Base-by-base conservation (phyloP, 176 grass and related monocot species). In the Guadua angustifolia region DNA sequence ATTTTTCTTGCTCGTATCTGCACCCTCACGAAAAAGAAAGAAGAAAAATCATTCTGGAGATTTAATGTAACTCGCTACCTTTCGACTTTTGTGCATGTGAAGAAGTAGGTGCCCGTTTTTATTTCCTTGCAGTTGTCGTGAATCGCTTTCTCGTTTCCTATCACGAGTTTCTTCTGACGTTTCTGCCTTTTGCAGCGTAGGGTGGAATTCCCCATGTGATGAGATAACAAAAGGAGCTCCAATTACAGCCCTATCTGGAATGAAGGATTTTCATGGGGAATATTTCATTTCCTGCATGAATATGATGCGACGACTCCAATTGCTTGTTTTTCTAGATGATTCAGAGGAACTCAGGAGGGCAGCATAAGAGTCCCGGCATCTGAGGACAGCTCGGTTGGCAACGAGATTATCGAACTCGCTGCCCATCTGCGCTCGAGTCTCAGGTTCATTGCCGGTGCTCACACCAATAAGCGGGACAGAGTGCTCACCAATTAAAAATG, bases 81-180 rank as follows among this genome's bases (percentile, higher is more conserved):
- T 25, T 57, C 16, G n/a, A 71, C 32, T 33, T 33, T 3, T 29
- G 33, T 66, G 68, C 55, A 58, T 56, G 59, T 67, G 69, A 67
- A 59, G n/a, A 10, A 39, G 25, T 77, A 70, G 86, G 16, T 17
- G 14, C 42, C 15, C 3, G 29, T 15, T 55, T 5, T 5, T 29
- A 65, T 44, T 65, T 66, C 26, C 16, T n/a, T 22, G 16, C 24
- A 4, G 10, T 77, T 16, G 43, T 11, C 42, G 36, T 21, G 5
- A 5, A 1, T 46, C 26, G 46, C 49, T 19, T 25, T 61, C 12
- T 29, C 35, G 66, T 69, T 32, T 57, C 10, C 26, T 64, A 77
- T 82, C 80, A 83, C 79, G 73, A 71, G 86, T 9, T 19, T 8
- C 73, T 62, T 63, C 17, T 82, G 79, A 38, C 15, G 49, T 50